A percentile compares a stretch with the other conserved stretches of the same genome.
Conservation (phyloP, 257 asterid species). For the Solanum rostratum region DNA sequence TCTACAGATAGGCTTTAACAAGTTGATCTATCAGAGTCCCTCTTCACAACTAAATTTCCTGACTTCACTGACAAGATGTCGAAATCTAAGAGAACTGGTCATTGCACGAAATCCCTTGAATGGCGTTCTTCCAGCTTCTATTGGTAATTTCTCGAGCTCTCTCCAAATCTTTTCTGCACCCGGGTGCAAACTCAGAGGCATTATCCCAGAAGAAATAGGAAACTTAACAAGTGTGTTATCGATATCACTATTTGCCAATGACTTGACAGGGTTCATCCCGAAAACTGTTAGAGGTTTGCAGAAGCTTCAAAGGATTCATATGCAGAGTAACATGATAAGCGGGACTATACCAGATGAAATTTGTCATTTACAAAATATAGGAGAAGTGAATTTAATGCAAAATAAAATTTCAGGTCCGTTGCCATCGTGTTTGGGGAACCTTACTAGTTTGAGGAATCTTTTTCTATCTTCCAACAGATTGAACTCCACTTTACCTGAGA, state of each 20-base stretch:
- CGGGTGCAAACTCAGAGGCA: constrained; percentile 1
- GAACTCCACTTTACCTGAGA: constrained; percentile 6
- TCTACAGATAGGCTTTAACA: constrained; percentile 1
- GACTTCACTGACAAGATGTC: constrained; percentile 4
- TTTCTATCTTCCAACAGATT: not conserved
- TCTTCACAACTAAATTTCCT: not conserved
- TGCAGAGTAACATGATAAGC: not conserved
- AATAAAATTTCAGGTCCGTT: constrained; percentile 10
- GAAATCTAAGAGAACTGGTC: not conserved
- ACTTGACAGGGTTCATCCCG: not conserved
- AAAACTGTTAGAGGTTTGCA: not conserved
- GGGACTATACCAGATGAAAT: not conserved
- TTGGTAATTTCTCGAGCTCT: constrained; percentile 22
- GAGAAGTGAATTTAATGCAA: accelerated
- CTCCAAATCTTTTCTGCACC: not conserved
- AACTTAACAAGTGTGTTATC: not conserved
- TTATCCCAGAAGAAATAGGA: constrained; percentile 20
- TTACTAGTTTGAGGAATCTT: not conserved
- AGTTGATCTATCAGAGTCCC: not conserved
- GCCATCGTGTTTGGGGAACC: constrained; percentile 18
- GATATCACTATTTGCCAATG: not conserved
- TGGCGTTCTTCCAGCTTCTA: constrained; percentile 10
- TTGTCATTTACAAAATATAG: not conserved
- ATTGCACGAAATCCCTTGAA: not conserved
- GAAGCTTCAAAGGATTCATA: not conserved